Evolutionary conservation across 2,329 filamentous ascomycete genomes (phyloP), one percentile per base, ranked within the genome.

Genomic region (Colletotrichum sp.): DNA sequence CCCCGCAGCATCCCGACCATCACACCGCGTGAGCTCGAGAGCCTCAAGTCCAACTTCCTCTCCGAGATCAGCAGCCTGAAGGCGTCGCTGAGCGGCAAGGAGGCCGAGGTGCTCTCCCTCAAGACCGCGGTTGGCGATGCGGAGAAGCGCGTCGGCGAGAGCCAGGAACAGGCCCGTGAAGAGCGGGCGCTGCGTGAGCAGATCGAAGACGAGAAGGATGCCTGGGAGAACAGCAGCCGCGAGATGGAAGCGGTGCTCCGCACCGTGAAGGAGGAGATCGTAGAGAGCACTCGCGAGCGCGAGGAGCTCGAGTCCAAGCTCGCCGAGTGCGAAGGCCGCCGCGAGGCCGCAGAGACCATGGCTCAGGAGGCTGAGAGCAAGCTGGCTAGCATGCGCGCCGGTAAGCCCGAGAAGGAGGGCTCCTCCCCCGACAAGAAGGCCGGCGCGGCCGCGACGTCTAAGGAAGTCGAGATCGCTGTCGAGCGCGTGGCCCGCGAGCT

Each of bases 51-150:
- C 0, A 91, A 91, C 28, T 97, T 98, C 80, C 89, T 97, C 67
- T 98, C 96, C 0, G 95, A 98, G 82, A 98, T 99, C 75, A 98
- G 95, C 77, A 95, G 94, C n/a, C 91, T 99, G 21, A 97, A 95
- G 81, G 97, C 97, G 5, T 96, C 95, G 12, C 88, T 99, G 12
- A 96, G 93, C 80, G 97, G 97, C 65, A 97, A 97, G 81, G 96
- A 98, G 83, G 96, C 96, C 8, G 96, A 98, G 83, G 95, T 97
- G 43, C 89, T 93, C 66, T 96, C 94, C 38, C 90, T 98, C 74
- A 98, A 98, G 83, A 92, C 94, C 58, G 95, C 97, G 1, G 92
- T 98, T 34, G 92, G 92, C 8, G 96, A 98, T 84, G 96, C 97
- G 0, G 97, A 99, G 87, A 94, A 95, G 82, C 93, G 96, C 26